phyloP scores from a whole-genome alignment of 768 basidiomycete genomes.

The Boletus insuetus region DNA sequence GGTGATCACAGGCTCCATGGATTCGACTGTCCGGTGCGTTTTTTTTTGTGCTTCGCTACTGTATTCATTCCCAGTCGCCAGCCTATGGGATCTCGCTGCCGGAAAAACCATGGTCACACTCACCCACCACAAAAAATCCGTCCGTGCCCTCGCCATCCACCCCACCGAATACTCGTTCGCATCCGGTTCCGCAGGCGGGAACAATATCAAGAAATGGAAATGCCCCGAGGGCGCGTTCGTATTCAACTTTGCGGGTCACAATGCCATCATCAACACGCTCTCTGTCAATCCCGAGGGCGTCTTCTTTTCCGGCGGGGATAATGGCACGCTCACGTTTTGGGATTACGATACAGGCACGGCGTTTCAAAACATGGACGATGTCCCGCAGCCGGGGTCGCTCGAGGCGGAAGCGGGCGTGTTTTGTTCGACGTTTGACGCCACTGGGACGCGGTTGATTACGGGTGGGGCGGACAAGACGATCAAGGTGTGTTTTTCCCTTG shows the following conservation, averaged over 20 bases:
- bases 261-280: slow-evolving; percentile 95
- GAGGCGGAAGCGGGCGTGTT: slow-evolving; percentile 97
- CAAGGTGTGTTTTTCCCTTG: slow-evolving; percentile 55
- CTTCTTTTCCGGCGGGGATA: slow-evolving; percentile 95
- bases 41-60: background rate
- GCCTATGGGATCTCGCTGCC: slow-evolving; percentile 96
- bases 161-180: slow-evolving; percentile 98
- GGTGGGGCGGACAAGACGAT: slow-evolving; percentile 99
- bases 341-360: slow-evolving; percentile 93
- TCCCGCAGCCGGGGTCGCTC: slow-evolving; percentile 95
- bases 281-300: slow-evolving; percentile 95
- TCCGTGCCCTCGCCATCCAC: slow-evolving; percentile 90
- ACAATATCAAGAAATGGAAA: slow-evolving; percentile 99
- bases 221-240: slow-evolving; percentile 96
- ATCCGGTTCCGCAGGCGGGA: slow-evolving; percentile 93
- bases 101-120: slow-evolving; percentile 95
- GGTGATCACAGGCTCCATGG: slow-evolving; percentile 98
- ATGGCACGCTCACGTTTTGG: slow-evolving; percentile 90
- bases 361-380: slow-evolving; percentile 91
- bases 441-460: slow-evolving; percentile 90
- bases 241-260: slow-evolving; percentile 94
- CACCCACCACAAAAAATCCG: slow-evolving; percentile 99
- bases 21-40: slow-evolving; percentile 84
- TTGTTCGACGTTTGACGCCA: slow-evolving; percentile 95
- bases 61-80: slow-evolving; percentile 22